These are phyloP conservation scores for Kodamaea alishanica DNA, from an alignment of 1,139 yeast genomes.

Conservation along the genomic window DNA sequence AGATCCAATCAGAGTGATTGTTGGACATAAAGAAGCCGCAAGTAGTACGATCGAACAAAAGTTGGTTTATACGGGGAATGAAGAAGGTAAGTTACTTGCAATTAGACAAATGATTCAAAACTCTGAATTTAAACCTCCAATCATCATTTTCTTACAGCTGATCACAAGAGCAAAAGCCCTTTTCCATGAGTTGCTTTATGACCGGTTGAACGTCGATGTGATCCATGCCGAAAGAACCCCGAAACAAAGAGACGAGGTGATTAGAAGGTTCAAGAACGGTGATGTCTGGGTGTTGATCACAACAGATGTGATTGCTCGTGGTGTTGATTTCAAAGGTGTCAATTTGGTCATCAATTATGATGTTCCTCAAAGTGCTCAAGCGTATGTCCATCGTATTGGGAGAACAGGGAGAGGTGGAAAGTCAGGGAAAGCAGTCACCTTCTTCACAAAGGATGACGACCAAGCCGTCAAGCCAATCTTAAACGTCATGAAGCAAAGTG, in stretches of 20 bases:
- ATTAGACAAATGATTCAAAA: conserved; percentile 82
- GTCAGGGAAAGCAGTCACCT: conserved; percentile 81
- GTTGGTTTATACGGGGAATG: conserved; percentile 84
- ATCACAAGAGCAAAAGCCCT: conserved; percentile 93
- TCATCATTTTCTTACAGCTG: conserved; percentile 86
- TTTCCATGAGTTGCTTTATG: conserved; percentile 87
- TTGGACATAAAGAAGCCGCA: conserved; percentile 95
- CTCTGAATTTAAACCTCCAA: conserved; percentile 90
- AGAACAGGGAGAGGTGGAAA: conserved; percentile 97
- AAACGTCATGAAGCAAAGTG: conserved; percentile 94
- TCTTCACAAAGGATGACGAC: conserved; percentile 87
- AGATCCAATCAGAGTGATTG: conserved; percentile 78
- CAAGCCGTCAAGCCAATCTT: conserved; percentile 75
- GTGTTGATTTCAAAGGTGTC: conserved; percentile 96
- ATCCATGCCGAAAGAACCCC: conserved; percentile 95
- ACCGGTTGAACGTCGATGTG: conserved; percentile 87
- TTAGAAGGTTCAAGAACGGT: conserved; percentile 80
- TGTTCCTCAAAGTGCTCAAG: conserved; percentile 90
- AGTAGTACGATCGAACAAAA: conserved; percentile 79
- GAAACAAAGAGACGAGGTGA: conserved; percentile 80
- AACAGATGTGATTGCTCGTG: conserved; percentile 93
- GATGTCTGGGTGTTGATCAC: conserved; percentile 95
- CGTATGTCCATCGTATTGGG: conserved; percentile 97
- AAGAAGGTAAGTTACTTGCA: conserved; percentile 89
- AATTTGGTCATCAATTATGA: conserved; percentile 93